Evolutionary conservation across 768 basidiomycete genomes (phyloP).

Genomic region (Termitomyces sp.): DNA sequence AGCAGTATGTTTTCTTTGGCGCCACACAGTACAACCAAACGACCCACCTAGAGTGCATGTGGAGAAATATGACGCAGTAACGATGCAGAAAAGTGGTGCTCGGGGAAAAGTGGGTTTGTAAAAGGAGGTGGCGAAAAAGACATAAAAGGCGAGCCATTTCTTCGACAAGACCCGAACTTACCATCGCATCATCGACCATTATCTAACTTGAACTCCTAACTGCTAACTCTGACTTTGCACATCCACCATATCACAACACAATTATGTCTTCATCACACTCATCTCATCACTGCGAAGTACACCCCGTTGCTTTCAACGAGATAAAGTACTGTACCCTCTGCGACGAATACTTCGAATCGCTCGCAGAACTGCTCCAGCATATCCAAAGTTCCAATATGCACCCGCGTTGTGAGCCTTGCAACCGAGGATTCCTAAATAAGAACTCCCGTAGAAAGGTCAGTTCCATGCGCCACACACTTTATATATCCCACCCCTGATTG

Average conservation of each 20-base stretch:
- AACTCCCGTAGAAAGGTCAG: constrained; percentile 12
- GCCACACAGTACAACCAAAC: not conserved
- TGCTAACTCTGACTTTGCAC: not conserved
- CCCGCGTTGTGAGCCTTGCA: constrained; percentile 9
- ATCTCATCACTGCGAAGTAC: not conserved
- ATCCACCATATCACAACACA: too few species aligned
- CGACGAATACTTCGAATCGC: constrained; percentile 1
- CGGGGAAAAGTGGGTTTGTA: not conserved
- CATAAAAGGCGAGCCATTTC: too few species aligned
- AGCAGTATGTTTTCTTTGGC: not conserved
- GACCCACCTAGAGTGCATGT: not conserved
- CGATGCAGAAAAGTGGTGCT: not conserved
- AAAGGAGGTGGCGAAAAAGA: constrained; percentile 12
- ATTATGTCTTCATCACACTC: not conserved
- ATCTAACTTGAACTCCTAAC: constrained; percentile 1
- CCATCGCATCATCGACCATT: constrained; percentile 8
- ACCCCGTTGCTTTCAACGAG: not conserved
- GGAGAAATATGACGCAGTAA: not conserved
- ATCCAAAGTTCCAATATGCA: constrained; percentile 9
- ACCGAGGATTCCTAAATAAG: constrained; percentile 9
- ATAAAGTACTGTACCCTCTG: constrained; percentile 6
- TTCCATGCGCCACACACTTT: not conserved
- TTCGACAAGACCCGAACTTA: not conserved
- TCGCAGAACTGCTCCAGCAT: not conserved
- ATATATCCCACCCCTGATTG: not conserved